Evolutionary conservation across 441 rosid genomes (phyloP).

Genomic region (Pelargonium australe): DNA sequence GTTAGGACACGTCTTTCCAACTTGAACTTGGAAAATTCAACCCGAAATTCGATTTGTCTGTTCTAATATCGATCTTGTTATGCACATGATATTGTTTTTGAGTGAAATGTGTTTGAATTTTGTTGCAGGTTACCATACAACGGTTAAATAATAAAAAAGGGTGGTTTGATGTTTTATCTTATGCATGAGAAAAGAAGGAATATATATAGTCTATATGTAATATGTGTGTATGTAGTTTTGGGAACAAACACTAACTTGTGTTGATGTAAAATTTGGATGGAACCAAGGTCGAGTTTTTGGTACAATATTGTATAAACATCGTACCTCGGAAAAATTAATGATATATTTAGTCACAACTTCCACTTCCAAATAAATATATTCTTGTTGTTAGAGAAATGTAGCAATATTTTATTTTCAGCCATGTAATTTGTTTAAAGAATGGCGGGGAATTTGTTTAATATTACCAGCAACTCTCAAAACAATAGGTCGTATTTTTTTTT

Average conservation of each 20-base stretch:
- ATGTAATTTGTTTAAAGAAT: no score
- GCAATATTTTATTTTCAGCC: no score
- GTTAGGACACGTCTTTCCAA: no score
- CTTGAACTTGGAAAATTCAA: no score
- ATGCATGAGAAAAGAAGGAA: not conserved
- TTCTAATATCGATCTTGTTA: no score
- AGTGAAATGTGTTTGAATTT: not conserved
- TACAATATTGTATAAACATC: not conserved
- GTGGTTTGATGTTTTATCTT: not conserved
- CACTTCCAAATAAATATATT: no score
- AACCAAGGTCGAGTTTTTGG: not conserved
- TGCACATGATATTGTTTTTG: not conserved
- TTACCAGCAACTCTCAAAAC: no score
- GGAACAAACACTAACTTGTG: conserved; percentile 1
- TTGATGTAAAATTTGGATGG: not conserved
- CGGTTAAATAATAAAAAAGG: not conserved
- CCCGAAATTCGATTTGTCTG: no score
- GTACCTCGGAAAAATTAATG: not conserved
- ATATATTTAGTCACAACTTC: no score
- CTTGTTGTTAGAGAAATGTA: no score
- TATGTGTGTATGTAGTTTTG: not conserved
- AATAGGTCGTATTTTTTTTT: no score
- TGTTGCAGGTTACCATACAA: conserved; percentile 4
- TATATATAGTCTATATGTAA: not conserved
- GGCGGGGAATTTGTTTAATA: no score